Conservation (phyloP, 148 eudicot species). For the Heliamphora exappendiculata region DNA sequence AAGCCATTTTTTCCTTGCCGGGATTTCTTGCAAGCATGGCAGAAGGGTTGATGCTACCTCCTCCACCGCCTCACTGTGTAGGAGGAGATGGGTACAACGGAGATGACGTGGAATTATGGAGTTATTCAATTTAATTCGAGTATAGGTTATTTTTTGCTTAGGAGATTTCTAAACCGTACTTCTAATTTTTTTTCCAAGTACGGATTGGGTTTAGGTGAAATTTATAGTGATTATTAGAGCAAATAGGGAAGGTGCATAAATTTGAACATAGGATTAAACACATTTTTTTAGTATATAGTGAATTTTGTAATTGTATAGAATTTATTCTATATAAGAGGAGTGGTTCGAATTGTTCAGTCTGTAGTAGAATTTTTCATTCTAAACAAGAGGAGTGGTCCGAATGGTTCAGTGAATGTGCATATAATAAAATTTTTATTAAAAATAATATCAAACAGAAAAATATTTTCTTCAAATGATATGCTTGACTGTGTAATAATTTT, state of each 20-base stretch:
- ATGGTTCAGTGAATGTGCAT: too few relatives aligned
- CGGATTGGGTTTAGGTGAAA: neutral
- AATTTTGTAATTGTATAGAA: too few relatives aligned
- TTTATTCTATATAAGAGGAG: too few relatives aligned
- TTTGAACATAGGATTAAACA: too few relatives aligned
- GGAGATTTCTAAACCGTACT: neutral
- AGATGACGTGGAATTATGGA: slow-evolving; percentile 25
- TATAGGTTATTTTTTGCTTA: neutral
- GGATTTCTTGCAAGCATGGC: slow-evolving; percentile 42
- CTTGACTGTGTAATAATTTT: too few relatives aligned
- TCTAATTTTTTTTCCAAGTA: neutral
- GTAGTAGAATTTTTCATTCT: too few relatives aligned
- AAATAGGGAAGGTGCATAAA: neutral
- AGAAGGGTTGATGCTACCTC: slow-evolving; percentile 28
- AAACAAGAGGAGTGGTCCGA: too few relatives aligned
- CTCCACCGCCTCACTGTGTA: slow-evolving; percentile 13
- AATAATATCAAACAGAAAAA: too few relatives aligned
- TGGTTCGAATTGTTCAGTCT: too few relatives aligned
- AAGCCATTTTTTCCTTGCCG: slow-evolving; percentile 26
- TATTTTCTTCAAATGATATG: too few relatives aligned
- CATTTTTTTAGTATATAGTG: too few relatives aligned
- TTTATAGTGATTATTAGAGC: neutral
- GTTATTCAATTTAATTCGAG: slow-evolving; percentile 10
- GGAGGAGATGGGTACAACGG: neutral
- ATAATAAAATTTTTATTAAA: too few relatives aligned